These are phyloP conservation scores for Pythium biforme DNA, from an alignment of 352 stramenopile genomes.

Conservation along the genomic window DNA sequence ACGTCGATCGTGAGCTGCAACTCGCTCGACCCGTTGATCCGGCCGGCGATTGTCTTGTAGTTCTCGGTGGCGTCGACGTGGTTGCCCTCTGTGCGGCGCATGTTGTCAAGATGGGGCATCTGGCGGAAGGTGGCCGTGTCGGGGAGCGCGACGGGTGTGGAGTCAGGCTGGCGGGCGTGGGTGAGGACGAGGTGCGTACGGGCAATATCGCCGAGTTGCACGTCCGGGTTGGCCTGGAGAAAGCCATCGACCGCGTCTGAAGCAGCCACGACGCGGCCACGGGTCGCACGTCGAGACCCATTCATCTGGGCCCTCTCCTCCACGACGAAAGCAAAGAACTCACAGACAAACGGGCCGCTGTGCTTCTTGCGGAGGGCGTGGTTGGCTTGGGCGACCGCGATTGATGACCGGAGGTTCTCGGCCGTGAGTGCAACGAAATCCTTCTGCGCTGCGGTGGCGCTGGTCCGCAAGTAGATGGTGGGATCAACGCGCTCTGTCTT, in stretches of 20 bases:
- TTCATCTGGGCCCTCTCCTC: constrained; percentile 1
- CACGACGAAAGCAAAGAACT: constrained; percentile 1
- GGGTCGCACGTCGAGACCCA: background rate
- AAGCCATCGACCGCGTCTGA: background rate
- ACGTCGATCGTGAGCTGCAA: background rate
- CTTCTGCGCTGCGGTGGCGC: constrained; percentile 4
- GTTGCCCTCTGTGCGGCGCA: background rate
- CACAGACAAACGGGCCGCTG: constrained; percentile 4
- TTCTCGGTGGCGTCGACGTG: background rate
- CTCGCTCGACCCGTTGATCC: constrained; percentile 1
- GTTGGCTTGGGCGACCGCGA: constrained; percentile 1
- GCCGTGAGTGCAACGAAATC: constrained; percentile 7
- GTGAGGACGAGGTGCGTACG: constrained; percentile 4
- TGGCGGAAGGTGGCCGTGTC: constrained; percentile 2
- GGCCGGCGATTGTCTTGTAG: constrained; percentile 1
- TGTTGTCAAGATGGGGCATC: background rate
- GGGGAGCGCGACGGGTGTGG: background rate
- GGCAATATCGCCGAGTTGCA: constrained; percentile 9
- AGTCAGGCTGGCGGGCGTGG: constrained; percentile 3
- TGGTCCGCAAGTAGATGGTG: constrained; percentile 3
- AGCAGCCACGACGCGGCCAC: background rate
- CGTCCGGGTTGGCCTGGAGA: background rate
- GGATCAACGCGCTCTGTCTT: background rate
- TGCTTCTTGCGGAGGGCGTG: constrained; percentile 11
- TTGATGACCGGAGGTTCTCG: background rate